Evolutionary conservation across 148 eudicot species (phyloP).

Genomic region (Cornus florida): DNA sequence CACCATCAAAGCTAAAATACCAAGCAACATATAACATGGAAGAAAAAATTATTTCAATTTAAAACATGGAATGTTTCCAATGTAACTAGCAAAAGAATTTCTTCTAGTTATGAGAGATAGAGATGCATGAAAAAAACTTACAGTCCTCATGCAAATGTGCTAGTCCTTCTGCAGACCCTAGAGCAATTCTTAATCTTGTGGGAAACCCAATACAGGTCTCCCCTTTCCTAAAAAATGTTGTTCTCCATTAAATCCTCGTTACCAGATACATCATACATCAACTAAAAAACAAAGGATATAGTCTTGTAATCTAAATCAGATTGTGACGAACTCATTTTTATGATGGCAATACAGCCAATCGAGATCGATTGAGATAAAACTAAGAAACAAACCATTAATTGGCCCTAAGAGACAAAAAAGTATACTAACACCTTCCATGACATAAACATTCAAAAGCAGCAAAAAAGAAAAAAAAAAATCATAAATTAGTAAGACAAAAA

Average conservation of each 20-base stretch:
- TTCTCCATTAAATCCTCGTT: slow-evolving; percentile 11
- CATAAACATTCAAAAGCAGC: neutral
- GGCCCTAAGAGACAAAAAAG: neutral
- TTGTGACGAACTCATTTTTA: neutral
- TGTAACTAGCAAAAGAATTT: neutral
- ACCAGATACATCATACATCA: neutral
- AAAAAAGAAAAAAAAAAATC: neutral
- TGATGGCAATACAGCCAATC: neutral
- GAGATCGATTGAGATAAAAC: neutral
- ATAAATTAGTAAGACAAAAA: neutral
- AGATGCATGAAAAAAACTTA: slow-evolving; percentile 27
- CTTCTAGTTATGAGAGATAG: neutral
- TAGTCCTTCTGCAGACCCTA: slow-evolving; percentile 82
- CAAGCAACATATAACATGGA: no score
- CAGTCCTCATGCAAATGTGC: slow-evolving; percentile 86
- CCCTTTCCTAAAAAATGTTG: slow-evolving; percentile 51
- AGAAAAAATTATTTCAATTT: slow-evolving; percentile 9
- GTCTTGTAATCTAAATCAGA: neutral
- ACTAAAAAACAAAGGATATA: neutral
- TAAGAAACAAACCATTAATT: neutral
- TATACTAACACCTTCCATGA: neutral
- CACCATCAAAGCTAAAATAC: no score
- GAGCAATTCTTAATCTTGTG: slow-evolving; percentile 66
- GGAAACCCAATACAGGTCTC: slow-evolving; percentile 59
- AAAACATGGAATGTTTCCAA: neutral